These are phyloP conservation scores for Zizania latifolia DNA, from an alignment of 176 grass and related monocot species.

Conservation along the genomic window DNA sequence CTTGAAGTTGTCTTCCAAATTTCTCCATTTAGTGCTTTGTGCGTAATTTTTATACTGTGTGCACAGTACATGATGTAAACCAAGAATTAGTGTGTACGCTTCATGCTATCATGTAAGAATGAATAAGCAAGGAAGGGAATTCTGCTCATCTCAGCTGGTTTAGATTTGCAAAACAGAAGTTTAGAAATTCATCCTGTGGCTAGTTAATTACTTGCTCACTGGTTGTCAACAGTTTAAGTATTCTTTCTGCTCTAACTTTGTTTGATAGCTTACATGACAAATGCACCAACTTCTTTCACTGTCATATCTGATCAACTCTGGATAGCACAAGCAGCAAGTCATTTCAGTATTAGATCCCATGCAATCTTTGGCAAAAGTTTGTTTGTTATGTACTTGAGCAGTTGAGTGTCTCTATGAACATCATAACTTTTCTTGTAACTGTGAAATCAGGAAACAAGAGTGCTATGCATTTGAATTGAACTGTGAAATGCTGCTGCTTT, in stretches of 20 bases:
- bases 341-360: background rate
- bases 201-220: background rate
- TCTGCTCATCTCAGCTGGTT: no score
- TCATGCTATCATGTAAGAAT: no score
- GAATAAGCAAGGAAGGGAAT: no score
- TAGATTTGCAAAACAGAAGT: no score
- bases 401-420: constrained; percentile 26
- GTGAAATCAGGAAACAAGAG: constrained; percentile 22
- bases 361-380: constrained; percentile 25
- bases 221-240: background rate
- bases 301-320: background rate
- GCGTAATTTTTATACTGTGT: no score
- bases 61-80: no score
- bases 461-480: constrained; percentile 26
- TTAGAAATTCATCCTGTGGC: background rate
- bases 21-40: no score
- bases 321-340: background rate
- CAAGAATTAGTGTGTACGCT: no score
- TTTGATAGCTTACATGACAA: background rate
- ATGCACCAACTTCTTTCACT: background rate
- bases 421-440: constrained; percentile 30
- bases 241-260: background rate
- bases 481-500: constrained; percentile 11
- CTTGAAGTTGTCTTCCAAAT: no score
- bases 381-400: constrained; percentile 35